Evolutionary conservation across 176 grass and related monocot genomes (phyloP).

Genomic region (Ampelocalamus luodianensis): DNA sequence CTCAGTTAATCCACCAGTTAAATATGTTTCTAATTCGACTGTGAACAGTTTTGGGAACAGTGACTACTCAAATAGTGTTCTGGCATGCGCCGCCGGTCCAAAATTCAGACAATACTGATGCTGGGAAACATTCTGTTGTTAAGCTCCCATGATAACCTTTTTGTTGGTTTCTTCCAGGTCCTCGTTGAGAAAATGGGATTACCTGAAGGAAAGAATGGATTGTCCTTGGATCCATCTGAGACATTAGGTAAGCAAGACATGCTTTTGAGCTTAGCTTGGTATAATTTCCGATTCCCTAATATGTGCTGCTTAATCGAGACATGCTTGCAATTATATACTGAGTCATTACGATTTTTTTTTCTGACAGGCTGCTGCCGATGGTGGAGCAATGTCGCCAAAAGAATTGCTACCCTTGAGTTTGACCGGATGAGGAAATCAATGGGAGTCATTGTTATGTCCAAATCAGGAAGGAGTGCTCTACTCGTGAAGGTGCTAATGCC

Average conservation of each 20-base stretch:
- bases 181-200: slow-evolving; percentile 96
- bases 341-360: slow-evolving; percentile 22
- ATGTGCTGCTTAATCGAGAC: background rate
- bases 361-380: slow-evolving; percentile 73
- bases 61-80: slow-evolving; percentile 5
- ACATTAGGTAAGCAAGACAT: slow-evolving; percentile 56
- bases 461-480: slow-evolving; percentile 73
- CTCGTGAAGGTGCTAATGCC: slow-evolving; percentile 73
- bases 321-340: background rate
- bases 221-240: slow-evolving; percentile 57
- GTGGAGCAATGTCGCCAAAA: slow-evolving; percentile 73
- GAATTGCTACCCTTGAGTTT: slow-evolving; percentile 89
- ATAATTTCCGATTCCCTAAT: background rate
- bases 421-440: slow-evolving; percentile 91
- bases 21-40: background rate
- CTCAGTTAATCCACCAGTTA: background rate
- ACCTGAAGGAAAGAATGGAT: slow-evolving; percentile 54
- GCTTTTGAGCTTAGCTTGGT: background rate
- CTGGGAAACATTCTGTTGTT: slow-evolving; percentile 12
- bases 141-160: slow-evolving; percentile 12
- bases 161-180: slow-evolving; percentile 62
- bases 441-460: slow-evolving; percentile 73
- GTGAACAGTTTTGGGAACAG: slow-evolving; percentile 1
- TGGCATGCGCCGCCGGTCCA: slow-evolving; percentile 22
- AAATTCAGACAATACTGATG: slow-evolving; percentile 19